These are phyloP conservation scores for Solanum appendiculatum DNA, from an alignment of 257 asterid species.

Conservation along the genomic window DNA sequence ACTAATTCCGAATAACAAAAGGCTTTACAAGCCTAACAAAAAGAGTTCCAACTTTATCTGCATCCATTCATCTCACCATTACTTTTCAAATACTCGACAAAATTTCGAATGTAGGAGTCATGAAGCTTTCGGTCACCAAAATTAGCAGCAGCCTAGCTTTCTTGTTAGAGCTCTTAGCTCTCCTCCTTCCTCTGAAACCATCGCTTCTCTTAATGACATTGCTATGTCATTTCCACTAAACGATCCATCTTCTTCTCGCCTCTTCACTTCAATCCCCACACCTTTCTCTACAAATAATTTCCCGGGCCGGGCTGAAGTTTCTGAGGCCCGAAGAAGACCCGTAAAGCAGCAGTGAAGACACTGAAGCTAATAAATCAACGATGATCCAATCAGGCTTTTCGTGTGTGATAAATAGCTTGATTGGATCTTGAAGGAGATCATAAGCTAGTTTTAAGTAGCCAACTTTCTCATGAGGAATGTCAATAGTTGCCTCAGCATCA, in stretches of 20 bases:
- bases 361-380: no score
- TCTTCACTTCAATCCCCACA: constrained; percentile 16
- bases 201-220: neutral
- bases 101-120: neutral
- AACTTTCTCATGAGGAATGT: no score
- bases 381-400: no score
- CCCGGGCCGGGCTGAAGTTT: no score
- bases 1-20: neutral
- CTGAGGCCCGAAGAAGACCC: no score
- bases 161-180: neutral
- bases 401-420: no score
- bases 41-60: neutral
- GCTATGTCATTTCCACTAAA: constrained; percentile 5
- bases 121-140: neutral
- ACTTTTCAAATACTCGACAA: neutral
- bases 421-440: no score
- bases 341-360: no score
- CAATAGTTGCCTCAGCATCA: no score
- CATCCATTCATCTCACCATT: neutral
- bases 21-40: neutral
- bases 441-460: no score
- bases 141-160: neutral
- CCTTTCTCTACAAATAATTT: constrained; percentile 29
- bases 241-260: constrained; percentile 17
- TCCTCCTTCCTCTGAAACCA: neutral